These are phyloP conservation scores for Cutaneotrichosporon cutaneum DNA, from an alignment of 1,284 basidiomycete species.

Conservation along the genomic window DNA sequence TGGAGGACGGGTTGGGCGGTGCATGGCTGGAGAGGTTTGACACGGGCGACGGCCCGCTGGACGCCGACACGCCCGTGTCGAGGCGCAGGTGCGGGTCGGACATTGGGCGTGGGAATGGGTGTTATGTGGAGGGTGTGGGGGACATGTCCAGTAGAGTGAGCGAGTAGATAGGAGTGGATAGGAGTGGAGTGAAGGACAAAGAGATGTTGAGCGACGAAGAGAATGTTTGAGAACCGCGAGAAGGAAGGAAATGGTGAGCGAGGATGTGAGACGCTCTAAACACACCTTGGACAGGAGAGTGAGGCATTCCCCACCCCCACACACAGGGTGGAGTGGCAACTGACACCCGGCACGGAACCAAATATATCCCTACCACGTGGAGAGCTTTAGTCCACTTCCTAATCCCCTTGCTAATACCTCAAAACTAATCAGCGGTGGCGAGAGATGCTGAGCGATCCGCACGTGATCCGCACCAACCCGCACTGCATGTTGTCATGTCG, in stretches of 20 bases:
- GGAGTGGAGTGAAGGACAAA: no score
- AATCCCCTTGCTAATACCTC: no score
- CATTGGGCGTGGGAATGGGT: slow-evolving; percentile 6
- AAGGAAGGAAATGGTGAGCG: no score
- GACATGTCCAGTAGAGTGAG: background rate
- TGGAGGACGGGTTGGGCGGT: slow-evolving; percentile 45
- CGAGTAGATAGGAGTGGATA: background rate
- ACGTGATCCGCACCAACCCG: no score
- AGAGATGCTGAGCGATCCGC: no score
- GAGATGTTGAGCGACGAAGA: background rate
- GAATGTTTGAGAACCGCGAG: background rate
- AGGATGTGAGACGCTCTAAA: background rate
- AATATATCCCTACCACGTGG: background rate
- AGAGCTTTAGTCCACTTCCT: no score
- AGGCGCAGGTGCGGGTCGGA: slow-evolving; percentile 15
- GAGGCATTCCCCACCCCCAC: no score
- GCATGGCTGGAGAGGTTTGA: slow-evolving; percentile 37
- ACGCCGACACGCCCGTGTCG: slow-evolving; percentile 15
- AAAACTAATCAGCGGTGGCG: background rate
- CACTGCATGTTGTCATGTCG: no score
- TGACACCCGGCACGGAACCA: background rate
- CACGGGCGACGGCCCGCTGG: slow-evolving; percentile 3
- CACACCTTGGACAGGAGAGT: no score
- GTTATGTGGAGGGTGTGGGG: background rate
- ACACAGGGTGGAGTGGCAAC: background rate